Evolutionary conservation across 352 stramenopile genomes (phyloP).

Genomic region (Stramenopiles sp.): DNA sequence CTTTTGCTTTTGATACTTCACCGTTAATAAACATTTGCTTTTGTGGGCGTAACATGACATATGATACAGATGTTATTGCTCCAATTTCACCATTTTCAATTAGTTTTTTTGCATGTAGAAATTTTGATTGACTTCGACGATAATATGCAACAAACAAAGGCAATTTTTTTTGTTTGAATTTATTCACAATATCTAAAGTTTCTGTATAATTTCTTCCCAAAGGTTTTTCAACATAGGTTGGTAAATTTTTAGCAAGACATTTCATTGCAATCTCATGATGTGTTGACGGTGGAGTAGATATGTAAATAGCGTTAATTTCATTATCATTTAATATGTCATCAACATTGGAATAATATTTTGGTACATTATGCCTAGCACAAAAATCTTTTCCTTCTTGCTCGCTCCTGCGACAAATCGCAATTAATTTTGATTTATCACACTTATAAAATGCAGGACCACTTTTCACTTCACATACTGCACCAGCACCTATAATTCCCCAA

Average conservation of each 20-base stretch:
- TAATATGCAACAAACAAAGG: slow-evolving; percentile 34
- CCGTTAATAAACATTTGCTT: too few species aligned
- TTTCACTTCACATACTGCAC: slow-evolving; percentile 31
- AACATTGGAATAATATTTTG: slow-evolving; percentile 17
- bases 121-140: slow-evolving; percentile 28
- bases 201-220: slow-evolving; percentile 29
- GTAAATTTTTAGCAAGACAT: slow-evolving; percentile 18
- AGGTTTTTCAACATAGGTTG: slow-evolving; percentile 36
- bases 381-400: slow-evolving; percentile 15
- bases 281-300: slow-evolving; percentile 27
- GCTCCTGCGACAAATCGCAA: slow-evolving; percentile 29
- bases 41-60: slow-evolving; percentile 8
- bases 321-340: slow-evolving; percentile 27
- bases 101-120: slow-evolving; percentile 18
- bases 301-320: slow-evolving; percentile 31
- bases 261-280: slow-evolving; percentile 26
- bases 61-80: slow-evolving; percentile 15
- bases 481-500: slow-evolving; percentile 36
- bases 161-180: slow-evolving; percentile 21
- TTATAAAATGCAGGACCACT: slow-evolving; percentile 34
- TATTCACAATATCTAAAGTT: slow-evolving; percentile 22
- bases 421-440: slow-evolving; percentile 22
- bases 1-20: too few species aligned
- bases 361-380: slow-evolving; percentile 13
- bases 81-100: slow-evolving; percentile 15